Percentiles rank a stretch among this genome's conserved stretches.
phyloP scores from a whole-genome alignment of 1,284 basidiomycete species.

The Moesziomyces sp. region DNA sequence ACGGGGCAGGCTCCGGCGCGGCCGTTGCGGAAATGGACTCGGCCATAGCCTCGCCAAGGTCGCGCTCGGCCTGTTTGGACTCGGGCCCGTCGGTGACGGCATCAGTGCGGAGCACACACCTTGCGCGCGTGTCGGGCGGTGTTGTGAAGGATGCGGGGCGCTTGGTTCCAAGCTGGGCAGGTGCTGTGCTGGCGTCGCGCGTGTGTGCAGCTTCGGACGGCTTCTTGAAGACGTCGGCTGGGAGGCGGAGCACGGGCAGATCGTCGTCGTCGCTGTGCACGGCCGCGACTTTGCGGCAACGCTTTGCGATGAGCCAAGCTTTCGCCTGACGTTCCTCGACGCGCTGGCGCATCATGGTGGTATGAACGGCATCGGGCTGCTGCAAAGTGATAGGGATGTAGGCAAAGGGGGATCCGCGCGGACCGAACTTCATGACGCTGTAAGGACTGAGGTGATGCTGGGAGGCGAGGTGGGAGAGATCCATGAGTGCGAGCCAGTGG shows the following conservation, averaged over 20 bases:
- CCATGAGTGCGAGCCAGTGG: conserved; percentile 61
- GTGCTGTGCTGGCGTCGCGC: background rate
- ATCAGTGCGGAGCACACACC: conserved; percentile 23
- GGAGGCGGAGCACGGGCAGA: conserved; percentile 35
- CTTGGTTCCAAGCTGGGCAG: conserved; percentile 20
- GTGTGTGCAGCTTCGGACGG: background rate
- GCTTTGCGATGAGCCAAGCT: conserved; percentile 40
- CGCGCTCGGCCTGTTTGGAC: conserved; percentile 22
- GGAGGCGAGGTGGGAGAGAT: conserved; percentile 59
- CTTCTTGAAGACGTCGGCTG: conserved; percentile 22
- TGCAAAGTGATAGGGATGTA: conserved; percentile 64
- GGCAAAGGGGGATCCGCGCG: conserved; percentile 58
- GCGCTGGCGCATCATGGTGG: conserved; percentile 48
- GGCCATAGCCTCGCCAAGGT: conserved; percentile 35
- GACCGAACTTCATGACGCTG: conserved; percentile 60
- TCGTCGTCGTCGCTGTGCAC: conserved; percentile 26
- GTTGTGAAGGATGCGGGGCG: conserved; percentile 44
- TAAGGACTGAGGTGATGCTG: conserved; percentile 65
- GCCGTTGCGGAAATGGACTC: conserved; percentile 24
- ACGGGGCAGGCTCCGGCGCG: conserved; percentile 15
- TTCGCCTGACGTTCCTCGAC: conserved; percentile 44
- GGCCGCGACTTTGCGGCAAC: conserved; percentile 4
- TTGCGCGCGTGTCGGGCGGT: conserved; percentile 25
- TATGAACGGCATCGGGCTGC: conserved; percentile 50
- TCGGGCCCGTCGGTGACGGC: background rate